Conservation (phyloP, 139 green algal species). For the Picochlorum sp. region DNA sequence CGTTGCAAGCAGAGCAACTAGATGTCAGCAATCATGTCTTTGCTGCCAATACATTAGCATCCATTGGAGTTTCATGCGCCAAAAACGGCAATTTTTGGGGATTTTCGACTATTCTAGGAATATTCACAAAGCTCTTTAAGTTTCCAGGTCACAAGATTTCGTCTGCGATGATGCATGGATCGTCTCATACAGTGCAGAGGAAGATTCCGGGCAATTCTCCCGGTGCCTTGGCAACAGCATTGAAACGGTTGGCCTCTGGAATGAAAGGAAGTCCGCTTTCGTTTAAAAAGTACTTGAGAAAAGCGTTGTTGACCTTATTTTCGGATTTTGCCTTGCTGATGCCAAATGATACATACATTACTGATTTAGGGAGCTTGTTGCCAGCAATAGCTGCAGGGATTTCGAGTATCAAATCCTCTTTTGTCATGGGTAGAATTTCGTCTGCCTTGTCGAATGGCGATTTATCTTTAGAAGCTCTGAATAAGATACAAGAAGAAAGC, state of each 20-base stretch:
- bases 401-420: neutral
- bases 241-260: constrained; percentile 31
- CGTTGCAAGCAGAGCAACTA: constrained; percentile 7
- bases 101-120: constrained; percentile 36
- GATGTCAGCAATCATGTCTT: constrained; percentile 18
- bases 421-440: neutral
- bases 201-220: constrained; percentile 19
- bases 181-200: neutral
- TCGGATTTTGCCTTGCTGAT: constrained; percentile 26
- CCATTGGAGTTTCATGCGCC: constrained; percentile 19
- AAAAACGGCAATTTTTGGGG: constrained; percentile 26
- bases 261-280: constrained; percentile 9
- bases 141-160: constrained; percentile 26
- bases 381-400: constrained; percentile 41
- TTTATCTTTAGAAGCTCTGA: constrained; percentile 24
- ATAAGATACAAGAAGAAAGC: constrained; percentile 29
- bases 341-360: constrained; percentile 18
- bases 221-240: constrained; percentile 35
- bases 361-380: constrained; percentile 49
- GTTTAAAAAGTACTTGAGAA: constrained; percentile 41
- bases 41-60: constrained; percentile 15
- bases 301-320: constrained; percentile 59
- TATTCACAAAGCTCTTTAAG: constrained; percentile 50
- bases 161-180: constrained; percentile 25
- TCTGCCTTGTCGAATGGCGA: constrained; percentile 15